Conservation (phyloP, 345 rosid species). For the Iberis pinnata region DNA sequence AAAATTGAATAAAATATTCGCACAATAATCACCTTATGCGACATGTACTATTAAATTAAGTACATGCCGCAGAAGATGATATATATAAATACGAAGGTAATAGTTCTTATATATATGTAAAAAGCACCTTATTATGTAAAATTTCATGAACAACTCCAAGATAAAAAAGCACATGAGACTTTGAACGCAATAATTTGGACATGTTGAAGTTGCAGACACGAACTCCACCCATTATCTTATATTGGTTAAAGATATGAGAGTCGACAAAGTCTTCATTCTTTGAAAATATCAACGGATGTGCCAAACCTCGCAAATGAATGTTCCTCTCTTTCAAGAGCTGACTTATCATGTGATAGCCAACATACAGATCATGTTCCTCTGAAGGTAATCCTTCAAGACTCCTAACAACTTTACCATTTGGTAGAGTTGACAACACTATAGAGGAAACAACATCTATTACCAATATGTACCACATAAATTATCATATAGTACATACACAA, state of each 20-base stretch:
- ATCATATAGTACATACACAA: too few species aligned
- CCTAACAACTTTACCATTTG: slow-evolving; percentile 57
- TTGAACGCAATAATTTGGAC: slow-evolving; percentile 54
- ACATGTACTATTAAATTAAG: too few species aligned
- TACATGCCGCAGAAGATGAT: too few species aligned
- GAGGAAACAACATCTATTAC: too few species aligned
- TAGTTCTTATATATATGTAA: too few species aligned
- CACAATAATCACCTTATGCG: too few species aligned
- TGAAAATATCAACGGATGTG: slow-evolving; percentile 55
- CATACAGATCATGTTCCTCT: slow-evolving; percentile 67
- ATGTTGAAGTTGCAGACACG: slow-evolving; percentile 56
- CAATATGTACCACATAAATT: too few species aligned
- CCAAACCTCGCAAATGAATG: slow-evolving; percentile 54
- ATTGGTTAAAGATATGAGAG: slow-evolving; percentile 31
- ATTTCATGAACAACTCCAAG: slow-evolving; percentile 82
- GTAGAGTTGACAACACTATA: slow-evolving; percentile 70
- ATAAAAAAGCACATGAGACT: slow-evolving; percentile 53
- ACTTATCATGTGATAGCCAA: slow-evolving; percentile 72
- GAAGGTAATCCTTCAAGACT: slow-evolving; percentile 76
- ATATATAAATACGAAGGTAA: too few species aligned
- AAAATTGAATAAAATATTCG: too few species aligned
- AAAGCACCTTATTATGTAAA: slow-evolving; percentile 59
- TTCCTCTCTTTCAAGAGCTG: slow-evolving; percentile 47
- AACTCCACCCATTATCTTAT: slow-evolving; percentile 52
- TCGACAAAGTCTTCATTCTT: slow-evolving; percentile 31